Conservation (phyloP, 2,329 filamentous ascomycete species). For the Cadophora sp. region DNA sequence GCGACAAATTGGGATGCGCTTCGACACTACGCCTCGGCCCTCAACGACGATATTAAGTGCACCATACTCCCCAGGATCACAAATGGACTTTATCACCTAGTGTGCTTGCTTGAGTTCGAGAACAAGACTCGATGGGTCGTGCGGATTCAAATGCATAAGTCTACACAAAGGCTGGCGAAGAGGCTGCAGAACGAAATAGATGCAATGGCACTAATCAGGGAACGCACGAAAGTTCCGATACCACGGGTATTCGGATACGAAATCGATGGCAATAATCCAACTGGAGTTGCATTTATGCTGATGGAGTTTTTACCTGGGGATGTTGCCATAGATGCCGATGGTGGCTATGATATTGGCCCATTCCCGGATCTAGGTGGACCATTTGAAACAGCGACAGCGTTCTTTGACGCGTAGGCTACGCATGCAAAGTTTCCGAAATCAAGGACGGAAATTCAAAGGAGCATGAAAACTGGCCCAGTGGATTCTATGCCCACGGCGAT, state of each 20-base stretch:
- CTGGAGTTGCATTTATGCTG: background rate
- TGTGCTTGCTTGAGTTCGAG: background rate
- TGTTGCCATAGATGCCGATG: background rate
- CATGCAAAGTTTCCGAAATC: no score
- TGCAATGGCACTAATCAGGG: background rate
- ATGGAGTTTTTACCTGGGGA: background rate
- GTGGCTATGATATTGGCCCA: background rate
- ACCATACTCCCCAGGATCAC: no score
- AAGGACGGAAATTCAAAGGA: no score
- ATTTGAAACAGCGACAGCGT: background rate
- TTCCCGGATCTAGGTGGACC: background rate
- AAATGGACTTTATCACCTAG: no score
- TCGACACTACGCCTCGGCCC: no score
- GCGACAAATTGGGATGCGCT: no score
- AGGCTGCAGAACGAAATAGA: background rate
- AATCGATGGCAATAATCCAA: background rate
- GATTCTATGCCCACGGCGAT: no score
- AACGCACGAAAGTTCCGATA: background rate
- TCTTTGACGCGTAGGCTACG: no score
- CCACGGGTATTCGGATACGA: background rate
- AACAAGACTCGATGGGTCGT: constrained; percentile 1
- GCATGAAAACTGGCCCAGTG: no score
- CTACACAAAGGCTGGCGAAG: background rate
- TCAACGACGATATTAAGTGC: no score
- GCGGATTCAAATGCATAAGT: constrained; percentile 2